Evolutionary conservation across 73 alveolate genomes (phyloP), one percentile per base, ranked within the genome.

Genomic region (Tetrahymena borealis): DNA sequence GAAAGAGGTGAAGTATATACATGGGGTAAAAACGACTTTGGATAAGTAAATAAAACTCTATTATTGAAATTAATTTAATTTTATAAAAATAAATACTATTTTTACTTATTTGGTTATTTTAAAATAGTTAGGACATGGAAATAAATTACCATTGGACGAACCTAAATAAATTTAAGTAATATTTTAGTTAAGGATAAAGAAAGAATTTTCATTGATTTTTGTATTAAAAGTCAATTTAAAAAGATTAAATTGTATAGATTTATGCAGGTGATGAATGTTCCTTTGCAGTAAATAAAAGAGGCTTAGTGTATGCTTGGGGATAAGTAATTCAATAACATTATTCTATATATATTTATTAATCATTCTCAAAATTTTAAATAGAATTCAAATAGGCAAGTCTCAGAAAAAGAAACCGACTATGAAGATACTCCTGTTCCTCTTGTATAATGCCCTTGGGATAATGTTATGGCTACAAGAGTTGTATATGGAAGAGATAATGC

Each of bases 1-100:
- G 40, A 91, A 7, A 33, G 91, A 78, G 98, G 98, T 4, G 90
- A 91, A 32, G 95, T 95, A 12, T 95, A 91, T 78, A 28, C 96
- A 5, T 95, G 98, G 98, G 98, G 98, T 24, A 94, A 94, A 93
- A 95, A 95, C 90, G 98, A 95, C 78, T 39, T 31, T 85, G 96
- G 96, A 37, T 93, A 95, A 91, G 94, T 95, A n/a, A 96, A 95
- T 18, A 2, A 5, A 42, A n/a, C 2, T 42, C 16, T 24, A 2
- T 24, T 60, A 60, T 24, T 60, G 28, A 10, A 60, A 60, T 24
- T 5, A 60, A 24, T 10, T 15, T 0, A 20, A 18, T 20, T 60
- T 60, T 18, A 20, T 4, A 4, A 7, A 41, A 41, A 41, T 3
- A 5, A 41, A 18, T 20, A 7, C 2, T 4, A 41, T 11, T 41